A percentile compares a stretch with the other conserved stretches of the same genome.
phyloP scores from a whole-genome alignment of 2,329 filamentous ascomycete species.

The Pseudofabraea citricarpa region DNA sequence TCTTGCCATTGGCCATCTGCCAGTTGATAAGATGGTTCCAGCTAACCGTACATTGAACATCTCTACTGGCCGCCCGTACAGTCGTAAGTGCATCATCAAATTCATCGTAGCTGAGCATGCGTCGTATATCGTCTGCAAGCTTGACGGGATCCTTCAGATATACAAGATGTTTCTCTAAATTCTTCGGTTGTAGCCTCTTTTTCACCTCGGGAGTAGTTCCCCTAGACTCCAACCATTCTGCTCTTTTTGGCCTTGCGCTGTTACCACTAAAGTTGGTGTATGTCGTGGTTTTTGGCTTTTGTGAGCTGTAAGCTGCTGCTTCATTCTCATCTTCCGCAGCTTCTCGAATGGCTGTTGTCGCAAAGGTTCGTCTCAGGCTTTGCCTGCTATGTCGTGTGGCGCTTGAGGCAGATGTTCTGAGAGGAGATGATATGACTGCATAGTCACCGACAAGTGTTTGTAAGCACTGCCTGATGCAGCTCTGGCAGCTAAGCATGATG shows the following conservation, averaged over 20 bases:
- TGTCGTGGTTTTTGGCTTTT: neutral
- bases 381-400: constrained; percentile 1
- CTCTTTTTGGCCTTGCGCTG: too few relatives aligned
- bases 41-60: constrained; percentile 62
- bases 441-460: constrained; percentile 21
- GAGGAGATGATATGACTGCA: constrained; percentile 5
- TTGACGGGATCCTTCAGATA: constrained; percentile 59
- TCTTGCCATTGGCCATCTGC: constrained; percentile 53
- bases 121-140: constrained; percentile 63
- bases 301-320: too few relatives aligned
- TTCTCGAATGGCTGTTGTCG: neutral
- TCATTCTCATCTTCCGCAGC: too few relatives aligned
- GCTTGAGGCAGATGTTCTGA: neutral
- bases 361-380: neutral
- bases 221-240: constrained; percentile 19
- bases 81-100: constrained; percentile 64
- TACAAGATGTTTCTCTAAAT: constrained; percentile 16
- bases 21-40: constrained; percentile 87
- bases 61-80: constrained; percentile 63
- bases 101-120: constrained; percentile 52
- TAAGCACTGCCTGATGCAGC: constrained; percentile 23
- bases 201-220: constrained; percentile 12
- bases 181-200: neutral
- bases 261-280: constrained; percentile 1
- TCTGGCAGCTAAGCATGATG: constrained; percentile 23